Evolutionary conservation across 345 rosid species (phyloP).

Genomic region (Diplotaxis tenuifolia): DNA sequence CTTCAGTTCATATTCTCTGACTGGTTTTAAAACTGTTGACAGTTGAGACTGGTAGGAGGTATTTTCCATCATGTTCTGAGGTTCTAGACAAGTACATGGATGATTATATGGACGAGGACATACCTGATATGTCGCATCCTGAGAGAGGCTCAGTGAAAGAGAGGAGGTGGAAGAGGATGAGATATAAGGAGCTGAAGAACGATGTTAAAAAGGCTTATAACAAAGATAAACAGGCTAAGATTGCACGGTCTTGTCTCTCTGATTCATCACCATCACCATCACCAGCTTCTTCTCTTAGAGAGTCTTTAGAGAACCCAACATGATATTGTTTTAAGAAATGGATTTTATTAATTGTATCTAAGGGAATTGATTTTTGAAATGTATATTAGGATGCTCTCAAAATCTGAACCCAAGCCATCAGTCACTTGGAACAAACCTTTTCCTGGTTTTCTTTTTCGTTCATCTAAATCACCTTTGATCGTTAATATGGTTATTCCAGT

Average conservation of each 20-base stretch:
- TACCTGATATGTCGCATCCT: slow-evolving; percentile 70
- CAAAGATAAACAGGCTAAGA: slow-evolving; percentile 74
- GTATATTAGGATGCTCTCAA: neutral
- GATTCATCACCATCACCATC: slow-evolving; percentile 67
- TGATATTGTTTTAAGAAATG: too few species aligned
- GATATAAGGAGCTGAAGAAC: slow-evolving; percentile 77
- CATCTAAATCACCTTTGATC: too few species aligned
- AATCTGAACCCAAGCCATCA: neutral
- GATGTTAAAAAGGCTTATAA: slow-evolving; percentile 78
- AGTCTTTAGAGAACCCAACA: slow-evolving; percentile 19
- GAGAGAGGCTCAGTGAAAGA: slow-evolving; percentile 67
- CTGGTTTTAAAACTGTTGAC: slow-evolving; percentile 24
- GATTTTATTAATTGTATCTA: too few species aligned
- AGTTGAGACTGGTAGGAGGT: slow-evolving; percentile 89
- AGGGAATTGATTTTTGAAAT: slow-evolving; percentile 14
- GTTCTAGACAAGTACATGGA: slow-evolving; percentile 91
- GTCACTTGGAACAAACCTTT: neutral
- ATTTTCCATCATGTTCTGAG: slow-evolving; percentile 78
- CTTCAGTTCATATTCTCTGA: neutral
- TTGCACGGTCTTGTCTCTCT: slow-evolving; percentile 50
- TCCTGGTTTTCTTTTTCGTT: too few species aligned
- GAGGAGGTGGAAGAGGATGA: slow-evolving; percentile 57
- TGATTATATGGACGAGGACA: slow-evolving; percentile 65
- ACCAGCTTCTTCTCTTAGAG: slow-evolving; percentile 52
- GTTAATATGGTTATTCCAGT: too few species aligned